Evolutionary conservation across 2,329 filamentous ascomycete species (phyloP).

Genomic region (Fusarium secorum): DNA sequence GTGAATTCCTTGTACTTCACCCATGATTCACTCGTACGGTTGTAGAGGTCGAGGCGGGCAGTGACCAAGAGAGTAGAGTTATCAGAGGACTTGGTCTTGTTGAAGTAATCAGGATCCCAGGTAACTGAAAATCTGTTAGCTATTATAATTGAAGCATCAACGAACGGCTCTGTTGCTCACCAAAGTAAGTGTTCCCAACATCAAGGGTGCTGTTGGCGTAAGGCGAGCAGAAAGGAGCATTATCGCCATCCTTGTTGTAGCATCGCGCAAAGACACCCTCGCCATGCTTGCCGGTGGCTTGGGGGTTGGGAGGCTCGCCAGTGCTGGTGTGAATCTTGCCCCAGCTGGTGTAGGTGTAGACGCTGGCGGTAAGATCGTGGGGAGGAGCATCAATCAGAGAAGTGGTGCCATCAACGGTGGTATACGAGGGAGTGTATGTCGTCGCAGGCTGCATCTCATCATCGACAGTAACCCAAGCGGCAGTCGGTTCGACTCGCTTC

Average conservation of each 20-base stretch:
- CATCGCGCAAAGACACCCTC: constrained; percentile 61
- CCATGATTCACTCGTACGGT: constrained; percentile 48
- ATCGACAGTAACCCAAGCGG: constrained; percentile 62
- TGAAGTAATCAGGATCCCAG: constrained; percentile 64
- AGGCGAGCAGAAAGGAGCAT: constrained; percentile 63
- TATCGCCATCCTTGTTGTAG: constrained; percentile 55
- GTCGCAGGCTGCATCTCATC: constrained; percentile 53
- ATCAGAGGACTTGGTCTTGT: constrained; percentile 50
- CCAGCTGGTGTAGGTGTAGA: constrained; percentile 49
- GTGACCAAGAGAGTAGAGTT: constrained; percentile 46
- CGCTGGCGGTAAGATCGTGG: constrained; percentile 56
- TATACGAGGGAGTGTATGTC: constrained; percentile 60
- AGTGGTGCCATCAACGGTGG: constrained; percentile 56
- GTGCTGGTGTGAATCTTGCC: constrained; percentile 52
- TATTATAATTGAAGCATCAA: background rate
- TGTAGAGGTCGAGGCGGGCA: constrained; percentile 53
- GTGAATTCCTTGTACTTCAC: constrained; percentile 48
- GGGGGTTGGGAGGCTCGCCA: constrained; percentile 55
- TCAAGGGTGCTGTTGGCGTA: constrained; percentile 53
- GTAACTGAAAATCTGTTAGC: constrained; percentile 53
- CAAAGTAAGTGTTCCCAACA: constrained; percentile 59
- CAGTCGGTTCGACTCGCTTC: constrained; percentile 48
- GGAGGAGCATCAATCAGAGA: constrained; percentile 50
- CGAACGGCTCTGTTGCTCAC: constrained; percentile 45
- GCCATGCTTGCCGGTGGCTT: constrained; percentile 51